These are phyloP conservation scores for Aspergillus japonicus DNA, from an alignment of 2,329 filamentous ascomycete genomes.

Conservation along the genomic window DNA sequence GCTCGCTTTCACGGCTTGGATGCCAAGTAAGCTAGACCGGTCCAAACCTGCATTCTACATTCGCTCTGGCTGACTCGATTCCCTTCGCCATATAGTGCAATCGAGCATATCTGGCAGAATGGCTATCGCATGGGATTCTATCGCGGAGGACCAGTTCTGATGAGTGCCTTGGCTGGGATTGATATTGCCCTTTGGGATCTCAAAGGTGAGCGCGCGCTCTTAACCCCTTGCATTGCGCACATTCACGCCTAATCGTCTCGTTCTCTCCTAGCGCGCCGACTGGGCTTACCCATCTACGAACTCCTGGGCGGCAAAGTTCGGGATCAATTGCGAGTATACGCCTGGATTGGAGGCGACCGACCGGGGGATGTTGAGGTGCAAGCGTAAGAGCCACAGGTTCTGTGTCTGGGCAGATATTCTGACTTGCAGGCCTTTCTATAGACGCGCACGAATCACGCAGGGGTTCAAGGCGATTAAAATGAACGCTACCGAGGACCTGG, in stretches of 20 bases:
- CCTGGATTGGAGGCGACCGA: constrained; percentile 75
- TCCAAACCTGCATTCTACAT: no score
- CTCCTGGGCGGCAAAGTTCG: constrained; percentile 72
- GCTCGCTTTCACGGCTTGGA: not conserved
- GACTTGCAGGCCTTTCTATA: not conserved
- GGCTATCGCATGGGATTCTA: constrained; percentile 70
- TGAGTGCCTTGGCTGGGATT: constrained; percentile 73
- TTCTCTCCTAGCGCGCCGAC: constrained; percentile 37
- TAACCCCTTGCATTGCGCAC: no score
- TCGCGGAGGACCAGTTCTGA: constrained; percentile 74
- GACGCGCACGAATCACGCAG: constrained; percentile 37
- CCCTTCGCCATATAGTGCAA: not conserved
- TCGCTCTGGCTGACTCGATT: not conserved
- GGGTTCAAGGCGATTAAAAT: constrained; percentile 63
- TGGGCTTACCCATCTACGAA: constrained; percentile 69
- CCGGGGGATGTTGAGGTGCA: constrained; percentile 64
- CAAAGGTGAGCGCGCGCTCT: constrained; percentile 50
- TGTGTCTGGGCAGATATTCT: not conserved
- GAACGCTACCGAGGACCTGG: constrained; percentile 75
- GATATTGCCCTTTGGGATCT: constrained; percentile 81
- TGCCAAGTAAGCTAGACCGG: not conserved
- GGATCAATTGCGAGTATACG: constrained; percentile 68
- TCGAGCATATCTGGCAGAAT: constrained; percentile 2
- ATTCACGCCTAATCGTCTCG: not conserved
- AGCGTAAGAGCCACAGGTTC: constrained; percentile 33